These are phyloP conservation scores for Alternaria brassicae DNA, from an alignment of 2,329 filamentous ascomycete species.

Conservation along the genomic window DNA sequence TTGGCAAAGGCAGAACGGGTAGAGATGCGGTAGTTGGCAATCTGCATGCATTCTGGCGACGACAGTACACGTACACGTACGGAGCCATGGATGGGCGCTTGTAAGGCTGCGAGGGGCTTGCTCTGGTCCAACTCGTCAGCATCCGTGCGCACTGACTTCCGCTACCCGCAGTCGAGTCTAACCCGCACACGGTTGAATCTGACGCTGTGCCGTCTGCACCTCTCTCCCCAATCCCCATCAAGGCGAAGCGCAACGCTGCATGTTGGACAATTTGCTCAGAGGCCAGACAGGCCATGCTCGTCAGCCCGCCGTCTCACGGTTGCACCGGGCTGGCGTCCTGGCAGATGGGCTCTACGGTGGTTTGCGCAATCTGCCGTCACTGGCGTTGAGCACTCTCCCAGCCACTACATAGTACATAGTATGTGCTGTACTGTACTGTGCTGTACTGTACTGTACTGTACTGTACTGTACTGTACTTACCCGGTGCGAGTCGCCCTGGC, in stretches of 20 bases:
- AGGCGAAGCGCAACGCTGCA: slow-evolving; percentile 6
- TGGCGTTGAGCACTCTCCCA: too few species aligned
- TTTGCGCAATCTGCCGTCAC: too few species aligned
- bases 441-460: too few species aligned
- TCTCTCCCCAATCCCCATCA: slow-evolving; percentile 2
- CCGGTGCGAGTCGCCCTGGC: background rate
- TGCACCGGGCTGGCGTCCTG: slow-evolving; percentile 25
- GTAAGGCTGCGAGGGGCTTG: slow-evolving; percentile 32
- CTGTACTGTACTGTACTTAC: too few species aligned
- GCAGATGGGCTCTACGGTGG: slow-evolving; percentile 23
- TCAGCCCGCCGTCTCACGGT: slow-evolving; percentile 10
- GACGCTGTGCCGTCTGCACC: slow-evolving; percentile 17
- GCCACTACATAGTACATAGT: too few species aligned
- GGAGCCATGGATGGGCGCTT: slow-evolving; percentile 6
- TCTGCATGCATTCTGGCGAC: background rate
- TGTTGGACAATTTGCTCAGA: slow-evolving; percentile 14
- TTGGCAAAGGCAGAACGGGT: background rate
- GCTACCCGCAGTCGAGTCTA: slow-evolving; percentile 22
- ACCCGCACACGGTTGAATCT: slow-evolving; percentile 2
- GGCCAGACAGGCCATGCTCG: slow-evolving; percentile 8
- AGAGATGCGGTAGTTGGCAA: slow-evolving; percentile 7
- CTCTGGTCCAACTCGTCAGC: slow-evolving; percentile 3
- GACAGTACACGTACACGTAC: too few species aligned
- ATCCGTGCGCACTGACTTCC: slow-evolving; percentile 16
- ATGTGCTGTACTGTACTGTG: too few species aligned